Conservation (phyloP, 2,329 filamentous ascomycete genomes). For the Diplodia mutila region DNA sequence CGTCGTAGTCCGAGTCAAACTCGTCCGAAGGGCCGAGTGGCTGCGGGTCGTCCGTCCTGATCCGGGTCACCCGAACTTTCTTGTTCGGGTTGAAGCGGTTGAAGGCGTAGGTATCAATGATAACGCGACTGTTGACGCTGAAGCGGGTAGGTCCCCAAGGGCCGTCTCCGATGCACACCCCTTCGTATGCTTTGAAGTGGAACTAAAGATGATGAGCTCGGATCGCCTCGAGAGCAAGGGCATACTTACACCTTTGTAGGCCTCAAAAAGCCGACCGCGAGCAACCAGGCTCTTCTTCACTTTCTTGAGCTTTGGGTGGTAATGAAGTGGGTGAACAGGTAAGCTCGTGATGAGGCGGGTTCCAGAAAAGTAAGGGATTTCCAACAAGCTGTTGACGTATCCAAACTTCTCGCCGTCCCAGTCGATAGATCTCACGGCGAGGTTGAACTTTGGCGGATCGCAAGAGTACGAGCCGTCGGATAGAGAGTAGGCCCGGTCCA, state of each 20-base stretch:
- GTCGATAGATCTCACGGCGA: conserved; percentile 33
- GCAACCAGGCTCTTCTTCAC: conserved; percentile 44
- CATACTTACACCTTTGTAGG: conserved; percentile 41
- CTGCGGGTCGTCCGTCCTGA: conserved; percentile 6
- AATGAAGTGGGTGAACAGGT: conserved; percentile 44
- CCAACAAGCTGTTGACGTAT: conserved; percentile 28
- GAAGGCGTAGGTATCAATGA: conserved; percentile 53
- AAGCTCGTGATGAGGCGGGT: conserved; percentile 46
- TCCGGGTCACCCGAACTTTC: conserved; percentile 21
- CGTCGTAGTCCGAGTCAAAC: conserved; percentile 1
- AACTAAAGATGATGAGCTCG: not conserved
- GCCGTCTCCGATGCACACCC: conserved; percentile 28
- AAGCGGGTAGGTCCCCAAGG: conserved; percentile 28
- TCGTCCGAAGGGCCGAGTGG: not conserved
- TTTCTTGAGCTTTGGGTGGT: conserved; percentile 41
- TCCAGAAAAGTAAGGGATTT: conserved; percentile 36
- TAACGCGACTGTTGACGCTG: conserved; percentile 46
- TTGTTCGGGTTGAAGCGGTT: conserved; percentile 28
- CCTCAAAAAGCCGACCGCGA: conserved; percentile 50
- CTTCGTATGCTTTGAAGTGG: conserved; percentile 31
- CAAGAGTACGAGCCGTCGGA: conserved; percentile 26
- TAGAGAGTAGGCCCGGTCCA: conserved; percentile 29
- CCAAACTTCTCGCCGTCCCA: conserved; percentile 36
- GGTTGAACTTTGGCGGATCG: conserved; percentile 26
- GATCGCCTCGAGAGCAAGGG: not conserved